A percentile compares a stretch with the other conserved stretches of the same genome.
Evolutionary conservation across 768 basidiomycete species (phyloP).

Genomic region (Rubroboletus pulcherrimus): DNA sequence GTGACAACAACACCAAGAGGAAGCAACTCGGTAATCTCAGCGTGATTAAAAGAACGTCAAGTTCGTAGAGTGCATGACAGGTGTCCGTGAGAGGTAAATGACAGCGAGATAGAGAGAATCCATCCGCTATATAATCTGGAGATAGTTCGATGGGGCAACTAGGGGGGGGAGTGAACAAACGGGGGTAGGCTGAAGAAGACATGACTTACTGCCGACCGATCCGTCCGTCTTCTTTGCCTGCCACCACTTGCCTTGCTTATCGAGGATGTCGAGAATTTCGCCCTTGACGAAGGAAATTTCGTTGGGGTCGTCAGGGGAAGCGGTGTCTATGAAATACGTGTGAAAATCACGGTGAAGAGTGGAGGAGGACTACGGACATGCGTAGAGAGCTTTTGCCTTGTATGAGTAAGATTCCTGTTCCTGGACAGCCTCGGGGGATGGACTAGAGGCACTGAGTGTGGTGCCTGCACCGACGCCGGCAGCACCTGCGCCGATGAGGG

Average conservation of each 20-base stretch:
- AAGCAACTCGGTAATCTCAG: slow-evolving; percentile 17
- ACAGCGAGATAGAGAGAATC: slow-evolving; percentile 8
- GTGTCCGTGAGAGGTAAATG: slow-evolving; percentile 24
- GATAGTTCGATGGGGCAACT: slow-evolving; percentile 87
- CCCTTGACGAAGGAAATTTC: slow-evolving; percentile 94
- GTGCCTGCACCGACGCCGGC: slow-evolving; percentile 59
- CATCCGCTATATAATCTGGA: slow-evolving; percentile 63
- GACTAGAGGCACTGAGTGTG: slow-evolving; percentile 19
- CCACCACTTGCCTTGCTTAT: slow-evolving; percentile 95
- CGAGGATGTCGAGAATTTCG: slow-evolving; percentile 87
- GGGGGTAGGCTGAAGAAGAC: neutral
- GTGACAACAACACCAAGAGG: slow-evolving; percentile 25
- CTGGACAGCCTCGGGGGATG: slow-evolving; percentile 28
- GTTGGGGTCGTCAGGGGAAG: slow-evolving; percentile 92
- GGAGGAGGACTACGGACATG: slow-evolving; percentile 54
- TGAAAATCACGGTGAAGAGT: slow-evolving; percentile 19
- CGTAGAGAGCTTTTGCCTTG: slow-evolving; percentile 86
- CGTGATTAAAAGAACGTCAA: slow-evolving; percentile 32
- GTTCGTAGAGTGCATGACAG: slow-evolving; percentile 27
- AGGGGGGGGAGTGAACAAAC: slow-evolving; percentile 16
- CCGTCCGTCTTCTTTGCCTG: slow-evolving; percentile 81
- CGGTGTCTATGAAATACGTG: slow-evolving; percentile 59
- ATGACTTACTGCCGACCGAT: slow-evolving; percentile 65
- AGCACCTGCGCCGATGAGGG: slow-evolving; percentile 62
- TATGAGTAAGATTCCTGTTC: slow-evolving; percentile 52